Conservation (phyloP, 257 asterid species). For the Datura wrightii region DNA sequence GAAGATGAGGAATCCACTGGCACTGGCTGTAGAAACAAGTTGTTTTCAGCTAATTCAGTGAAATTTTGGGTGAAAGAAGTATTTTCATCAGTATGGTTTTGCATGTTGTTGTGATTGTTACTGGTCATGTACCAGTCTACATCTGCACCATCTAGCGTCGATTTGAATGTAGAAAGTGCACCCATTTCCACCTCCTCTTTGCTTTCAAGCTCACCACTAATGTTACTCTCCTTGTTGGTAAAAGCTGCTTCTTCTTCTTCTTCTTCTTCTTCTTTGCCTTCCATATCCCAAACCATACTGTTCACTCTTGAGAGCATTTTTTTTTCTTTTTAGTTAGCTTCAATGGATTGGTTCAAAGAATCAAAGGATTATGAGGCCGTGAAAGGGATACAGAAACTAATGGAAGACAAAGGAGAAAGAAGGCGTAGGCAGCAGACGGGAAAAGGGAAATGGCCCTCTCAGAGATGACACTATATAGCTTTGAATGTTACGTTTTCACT, state of each 20-base stretch:
- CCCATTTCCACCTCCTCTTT: slow-evolving; percentile 61
- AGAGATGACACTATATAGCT: slow-evolving; percentile 38
- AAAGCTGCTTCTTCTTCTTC: slow-evolving; percentile 39
- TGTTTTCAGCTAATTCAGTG: slow-evolving; percentile 46
- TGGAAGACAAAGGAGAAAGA: slow-evolving; percentile 31
- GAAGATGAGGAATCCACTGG: slow-evolving; percentile 70
- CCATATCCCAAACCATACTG: slow-evolving; percentile 69
- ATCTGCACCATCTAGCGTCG: slow-evolving; percentile 70
- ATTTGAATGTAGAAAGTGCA: slow-evolving; percentile 66
- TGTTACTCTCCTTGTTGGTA: not conserved
- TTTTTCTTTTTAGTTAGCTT: not conserved
- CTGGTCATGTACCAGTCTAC: slow-evolving; percentile 66
- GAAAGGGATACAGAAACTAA: slow-evolving; percentile 20
- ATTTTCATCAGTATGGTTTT: slow-evolving; percentile 40
- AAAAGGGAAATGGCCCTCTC: slow-evolving; percentile 38
- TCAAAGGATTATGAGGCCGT: not conserved
- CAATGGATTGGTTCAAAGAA: not conserved
- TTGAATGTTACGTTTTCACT: slow-evolving; percentile 34
- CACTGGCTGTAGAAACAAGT: slow-evolving; percentile 54
- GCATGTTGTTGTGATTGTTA: slow-evolving; percentile 44
- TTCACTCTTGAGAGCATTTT: slow-evolving; percentile 72
- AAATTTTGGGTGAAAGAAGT: slow-evolving; percentile 61
- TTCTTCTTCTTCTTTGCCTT: slow-evolving; percentile 47
- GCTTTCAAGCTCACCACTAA: slow-evolving; percentile 3
- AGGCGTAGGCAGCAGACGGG: slow-evolving; percentile 37